A percentile compares a stretch with the other conserved stretches of the same genome.
Conservation (phyloP, 2,329 filamentous ascomycete species). For the Verticillium isaacii region DNA sequence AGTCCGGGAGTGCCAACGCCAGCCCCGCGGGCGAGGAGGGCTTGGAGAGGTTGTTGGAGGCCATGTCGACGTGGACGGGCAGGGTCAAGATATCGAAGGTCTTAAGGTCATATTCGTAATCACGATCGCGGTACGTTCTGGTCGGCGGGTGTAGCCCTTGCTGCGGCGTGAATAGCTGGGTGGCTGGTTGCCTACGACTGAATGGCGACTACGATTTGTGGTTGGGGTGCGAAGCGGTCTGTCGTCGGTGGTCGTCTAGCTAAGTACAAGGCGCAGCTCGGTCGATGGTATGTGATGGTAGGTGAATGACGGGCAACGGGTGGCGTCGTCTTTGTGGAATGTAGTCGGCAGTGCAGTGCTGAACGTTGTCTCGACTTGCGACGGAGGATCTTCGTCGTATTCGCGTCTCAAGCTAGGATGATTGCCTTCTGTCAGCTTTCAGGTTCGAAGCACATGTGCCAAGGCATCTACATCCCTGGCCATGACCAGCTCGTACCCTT, state of each 20-base stretch:
- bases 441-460: neutral
- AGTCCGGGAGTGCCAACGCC: conserved; percentile 23
- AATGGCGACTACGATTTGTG: neutral
- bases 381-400: neutral
- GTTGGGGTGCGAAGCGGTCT: neutral
- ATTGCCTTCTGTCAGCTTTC: neutral
- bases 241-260: neutral
- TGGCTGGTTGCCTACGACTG: neutral
- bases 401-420: neutral
- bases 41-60: conserved; percentile 23
- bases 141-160: neutral
- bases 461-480: neutral
- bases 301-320: neutral
- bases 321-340: neutral
- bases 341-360: neutral
- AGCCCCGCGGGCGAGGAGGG: conserved; percentile 21
- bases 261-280: neutral
- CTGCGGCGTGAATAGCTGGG: neutral
- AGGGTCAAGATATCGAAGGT: neutral
- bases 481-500: neutral
- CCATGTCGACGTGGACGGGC: conserved; percentile 15
- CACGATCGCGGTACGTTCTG: neutral
- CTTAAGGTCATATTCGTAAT: neutral
- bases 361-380: neutral
- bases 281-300: neutral